Evolutionary conservation across 1,139 yeast genomes (phyloP), one percentile per base, ranked within the genome.

Genomic region (Nakaseomyces sp.): DNA sequence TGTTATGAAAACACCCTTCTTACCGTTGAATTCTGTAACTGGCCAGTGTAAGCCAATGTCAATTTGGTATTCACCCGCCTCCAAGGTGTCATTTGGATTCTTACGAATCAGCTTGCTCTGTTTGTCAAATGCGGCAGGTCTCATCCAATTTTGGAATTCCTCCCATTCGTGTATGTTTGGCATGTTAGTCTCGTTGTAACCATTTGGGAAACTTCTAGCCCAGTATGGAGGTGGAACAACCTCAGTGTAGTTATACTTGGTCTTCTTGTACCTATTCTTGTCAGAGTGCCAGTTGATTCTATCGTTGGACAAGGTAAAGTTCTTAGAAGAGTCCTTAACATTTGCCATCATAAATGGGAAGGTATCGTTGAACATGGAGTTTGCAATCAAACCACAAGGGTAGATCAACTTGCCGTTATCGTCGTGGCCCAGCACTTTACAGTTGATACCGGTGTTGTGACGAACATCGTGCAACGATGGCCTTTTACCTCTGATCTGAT

Each of bases 201-300:
- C 91, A 46, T 81, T 61, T 1, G 93, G 93, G 56, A 65, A 83
- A 59, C 51, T 67, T 51, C 73, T 72, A 42, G 65, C 66, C 93
- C 93, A 83, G 61, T 78, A 80, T 47, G 86, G 87, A 9, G 93
- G 93, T 6, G 93, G 93, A 1, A 77, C 84, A 40, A 83, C 72
- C 18, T 81, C 78, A n/a, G 67, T 59, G 12, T 76, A 65, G 30
- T 70, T 64, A 51, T 83, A 81, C 43, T 68, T 55, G 0, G 91
- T 79, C 56, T 73, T 76, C 60, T 78, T 76, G 59, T 69, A 83
- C 53, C 78, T 67, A 31, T 71, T 64, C 42, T 71, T 65, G 58
- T 83, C 89, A 0, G 82, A 67, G 6, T 70, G 49, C 93, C 93
- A 83, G 17, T 88, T 77, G 43, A 81, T 83, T 2, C 75, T 81